phyloP scores from a whole-genome alignment of 805 yeast genomes.

The Wickerhamomyces tratensis region DNA sequence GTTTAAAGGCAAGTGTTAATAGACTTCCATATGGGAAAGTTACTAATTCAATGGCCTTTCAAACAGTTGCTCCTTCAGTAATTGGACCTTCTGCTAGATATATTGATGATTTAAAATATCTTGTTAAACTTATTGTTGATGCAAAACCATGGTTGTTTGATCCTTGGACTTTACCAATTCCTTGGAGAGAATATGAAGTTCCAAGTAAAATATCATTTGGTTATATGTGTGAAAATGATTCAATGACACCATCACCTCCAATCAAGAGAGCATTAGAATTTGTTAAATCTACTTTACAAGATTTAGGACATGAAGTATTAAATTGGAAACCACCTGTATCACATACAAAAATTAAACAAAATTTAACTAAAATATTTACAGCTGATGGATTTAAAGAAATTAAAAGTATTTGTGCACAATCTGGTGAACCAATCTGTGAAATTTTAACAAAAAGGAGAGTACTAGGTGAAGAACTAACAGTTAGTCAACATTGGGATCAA shows the following conservation, averaged over 20 bases:
- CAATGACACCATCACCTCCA: conserved; percentile 46
- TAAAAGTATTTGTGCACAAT: background rate
- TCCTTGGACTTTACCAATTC: background rate
- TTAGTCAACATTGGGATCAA: conserved; percentile 26
- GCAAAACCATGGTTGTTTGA: background rate
- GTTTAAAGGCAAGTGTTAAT: background rate
- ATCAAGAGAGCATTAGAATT: conserved; percentile 33
- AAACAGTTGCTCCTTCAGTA: conserved; percentile 22
- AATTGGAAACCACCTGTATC: conserved; percentile 30
- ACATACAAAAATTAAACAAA: conserved; percentile 14
- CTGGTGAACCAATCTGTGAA: background rate
- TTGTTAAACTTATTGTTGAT: conserved; percentile 25
- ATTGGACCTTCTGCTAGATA: conserved; percentile 25
- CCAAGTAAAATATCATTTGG: conserved; percentile 32
- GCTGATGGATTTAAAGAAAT: conserved; percentile 2
- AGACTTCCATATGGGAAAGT: background rate
- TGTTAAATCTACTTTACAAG: conserved; percentile 15
- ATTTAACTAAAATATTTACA: conserved; percentile 10
- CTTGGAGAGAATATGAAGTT: conserved; percentile 14
- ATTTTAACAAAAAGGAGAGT: background rate
- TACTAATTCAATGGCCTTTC: conserved; percentile 22
- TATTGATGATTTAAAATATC: conserved; percentile 17
- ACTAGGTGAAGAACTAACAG: background rate
- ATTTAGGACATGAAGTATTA: conserved; percentile 31
- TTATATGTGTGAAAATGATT: conserved; percentile 29